Percentiles rank a stretch among this genome's conserved stretches.
Conservation (phyloP, 768 basidiomycete species). For the Chalciporus piperatus region DNA sequence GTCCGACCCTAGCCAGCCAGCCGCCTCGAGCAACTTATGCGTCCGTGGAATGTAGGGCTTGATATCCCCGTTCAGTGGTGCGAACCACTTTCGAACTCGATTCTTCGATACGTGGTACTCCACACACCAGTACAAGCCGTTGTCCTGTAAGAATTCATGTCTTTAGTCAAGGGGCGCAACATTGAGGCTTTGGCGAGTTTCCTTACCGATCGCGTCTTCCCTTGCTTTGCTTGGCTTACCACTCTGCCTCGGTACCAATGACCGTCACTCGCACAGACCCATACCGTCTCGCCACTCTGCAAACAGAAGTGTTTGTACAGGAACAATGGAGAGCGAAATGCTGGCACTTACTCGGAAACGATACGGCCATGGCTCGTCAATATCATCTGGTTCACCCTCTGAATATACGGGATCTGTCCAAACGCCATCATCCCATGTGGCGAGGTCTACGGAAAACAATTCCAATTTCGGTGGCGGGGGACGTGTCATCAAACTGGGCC, state of each 20-base stretch:
- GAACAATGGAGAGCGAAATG: not conserved
- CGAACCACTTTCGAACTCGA: conserved; percentile 56
- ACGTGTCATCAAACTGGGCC: conserved; percentile 1
- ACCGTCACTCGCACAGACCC: conserved; percentile 49
- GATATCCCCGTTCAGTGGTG: conserved; percentile 64
- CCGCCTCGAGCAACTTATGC: conserved; percentile 45
- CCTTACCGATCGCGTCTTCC: conserved; percentile 47
- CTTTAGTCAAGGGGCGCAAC: not conserved
- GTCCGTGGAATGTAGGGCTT: conserved; percentile 55
- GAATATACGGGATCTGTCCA: conserved; percentile 16
- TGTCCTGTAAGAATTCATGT: conserved; percentile 31
- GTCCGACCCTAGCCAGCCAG: conserved; percentile 41
- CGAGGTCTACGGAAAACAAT: conserved; percentile 22
- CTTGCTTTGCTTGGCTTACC: conserved; percentile 41
- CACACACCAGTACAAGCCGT: conserved; percentile 55
- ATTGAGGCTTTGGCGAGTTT: not conserved
- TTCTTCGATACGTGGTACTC: conserved; percentile 35
- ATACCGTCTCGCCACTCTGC: conserved; percentile 48
- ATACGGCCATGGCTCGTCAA: conserved; percentile 53
- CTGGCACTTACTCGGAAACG: conserved; percentile 40
- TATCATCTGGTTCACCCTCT: conserved; percentile 35
- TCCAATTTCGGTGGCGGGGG: conserved; percentile 1
- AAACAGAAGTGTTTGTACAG: not conserved
- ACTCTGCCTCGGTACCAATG: conserved; percentile 53
- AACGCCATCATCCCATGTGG: conserved; percentile 24